Conservation (phyloP, 352 stramenopile species). For the Pythium insidiosum region DNA sequence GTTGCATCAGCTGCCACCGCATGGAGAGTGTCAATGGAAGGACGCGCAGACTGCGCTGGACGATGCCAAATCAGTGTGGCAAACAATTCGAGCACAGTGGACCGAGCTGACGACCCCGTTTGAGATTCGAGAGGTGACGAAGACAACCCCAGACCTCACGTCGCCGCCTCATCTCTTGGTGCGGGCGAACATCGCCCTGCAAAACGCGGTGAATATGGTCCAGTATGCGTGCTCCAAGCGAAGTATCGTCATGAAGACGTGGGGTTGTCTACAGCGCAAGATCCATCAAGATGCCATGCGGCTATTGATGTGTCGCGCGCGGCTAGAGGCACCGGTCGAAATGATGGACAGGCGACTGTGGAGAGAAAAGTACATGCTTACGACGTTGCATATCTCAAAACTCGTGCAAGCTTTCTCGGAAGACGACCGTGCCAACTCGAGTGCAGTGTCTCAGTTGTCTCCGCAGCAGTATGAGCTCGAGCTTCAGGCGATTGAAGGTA, state of each 20-base stretch:
- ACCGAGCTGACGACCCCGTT: constrained; percentile 53
- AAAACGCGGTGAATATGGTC: constrained; percentile 67
- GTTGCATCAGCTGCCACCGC: constrained; percentile 10
- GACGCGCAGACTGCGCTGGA: constrained; percentile 41
- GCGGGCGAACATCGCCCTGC: constrained; percentile 43
- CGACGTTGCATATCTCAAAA: constrained; percentile 34
- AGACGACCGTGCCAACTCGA: neutral
- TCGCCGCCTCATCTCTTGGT: constrained; percentile 31
- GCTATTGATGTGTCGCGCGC: constrained; percentile 26
- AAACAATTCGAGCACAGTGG: constrained; percentile 40
- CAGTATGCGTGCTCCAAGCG: constrained; percentile 65
- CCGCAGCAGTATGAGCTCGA: constrained; percentile 19
- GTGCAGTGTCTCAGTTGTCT: neutral
- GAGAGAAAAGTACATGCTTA: constrained; percentile 58
- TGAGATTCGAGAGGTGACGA: constrained; percentile 35
- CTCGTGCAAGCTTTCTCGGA: constrained; percentile 14
- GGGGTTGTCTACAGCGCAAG: constrained; percentile 42
- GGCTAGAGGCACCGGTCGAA: constrained; percentile 28
- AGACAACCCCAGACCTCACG: constrained; percentile 31
- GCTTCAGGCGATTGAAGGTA: constrained; percentile 23
- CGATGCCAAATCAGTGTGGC: constrained; percentile 36
- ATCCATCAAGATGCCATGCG: constrained; percentile 51
- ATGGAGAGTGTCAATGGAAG: constrained; percentile 30
- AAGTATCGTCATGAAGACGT: constrained; percentile 33
- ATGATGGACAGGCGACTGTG: constrained; percentile 39